phyloP scores from a whole-genome alignment of 2,329 filamentous ascomycete genomes.

The Truncatella angustata region DNA sequence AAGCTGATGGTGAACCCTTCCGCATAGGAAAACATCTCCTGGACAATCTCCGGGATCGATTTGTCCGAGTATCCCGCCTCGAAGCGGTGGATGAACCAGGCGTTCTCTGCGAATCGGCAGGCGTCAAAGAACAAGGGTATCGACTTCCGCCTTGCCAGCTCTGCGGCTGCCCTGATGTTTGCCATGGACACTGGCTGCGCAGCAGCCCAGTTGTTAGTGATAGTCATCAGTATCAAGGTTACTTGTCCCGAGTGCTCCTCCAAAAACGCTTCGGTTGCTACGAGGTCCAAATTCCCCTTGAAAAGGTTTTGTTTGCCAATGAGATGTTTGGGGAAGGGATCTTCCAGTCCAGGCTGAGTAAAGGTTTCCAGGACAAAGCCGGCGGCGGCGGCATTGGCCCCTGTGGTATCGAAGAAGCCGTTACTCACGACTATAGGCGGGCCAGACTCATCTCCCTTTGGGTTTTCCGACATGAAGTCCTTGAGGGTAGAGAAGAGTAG shows the following conservation, averaged over 20 bases:
- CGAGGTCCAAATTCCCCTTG: slow-evolving; percentile 16
- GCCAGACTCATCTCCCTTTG: not conserved
- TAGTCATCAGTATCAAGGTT: slow-evolving; percentile 19
- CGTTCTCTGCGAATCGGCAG: slow-evolving; percentile 24
- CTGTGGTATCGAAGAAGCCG: slow-evolving; percentile 22
- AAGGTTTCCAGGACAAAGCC: slow-evolving; percentile 18
- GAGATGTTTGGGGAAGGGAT: slow-evolving; percentile 14
- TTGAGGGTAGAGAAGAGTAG: slow-evolving; percentile 19
- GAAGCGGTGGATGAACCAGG: slow-evolving; percentile 19
- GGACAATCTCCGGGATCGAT: not conserved
- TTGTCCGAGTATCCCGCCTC: slow-evolving; percentile 16
- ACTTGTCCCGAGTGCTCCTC: slow-evolving; percentile 9
- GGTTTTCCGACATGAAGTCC: slow-evolving; percentile 2
- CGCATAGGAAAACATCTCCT: slow-evolving; percentile 21
- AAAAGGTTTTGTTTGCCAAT: slow-evolving; percentile 15
- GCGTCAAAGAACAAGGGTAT: slow-evolving; percentile 24
- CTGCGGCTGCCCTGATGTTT: slow-evolving; percentile 18
- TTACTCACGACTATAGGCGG: slow-evolving; percentile 17
- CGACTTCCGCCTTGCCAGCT: slow-evolving; percentile 10
- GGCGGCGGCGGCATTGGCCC: slow-evolving; percentile 16
- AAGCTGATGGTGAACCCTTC: slow-evolving; percentile 21
- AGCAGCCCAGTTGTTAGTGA: slow-evolving; percentile 24
- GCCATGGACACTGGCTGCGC: slow-evolving; percentile 23
- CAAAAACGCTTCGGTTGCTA: slow-evolving; percentile 14
- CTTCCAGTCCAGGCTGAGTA: slow-evolving; percentile 13